These are phyloP conservation scores for Leccinum insolens DNA, from an alignment of 1,284 basidiomycete genomes.

Conservation along the genomic window DNA sequence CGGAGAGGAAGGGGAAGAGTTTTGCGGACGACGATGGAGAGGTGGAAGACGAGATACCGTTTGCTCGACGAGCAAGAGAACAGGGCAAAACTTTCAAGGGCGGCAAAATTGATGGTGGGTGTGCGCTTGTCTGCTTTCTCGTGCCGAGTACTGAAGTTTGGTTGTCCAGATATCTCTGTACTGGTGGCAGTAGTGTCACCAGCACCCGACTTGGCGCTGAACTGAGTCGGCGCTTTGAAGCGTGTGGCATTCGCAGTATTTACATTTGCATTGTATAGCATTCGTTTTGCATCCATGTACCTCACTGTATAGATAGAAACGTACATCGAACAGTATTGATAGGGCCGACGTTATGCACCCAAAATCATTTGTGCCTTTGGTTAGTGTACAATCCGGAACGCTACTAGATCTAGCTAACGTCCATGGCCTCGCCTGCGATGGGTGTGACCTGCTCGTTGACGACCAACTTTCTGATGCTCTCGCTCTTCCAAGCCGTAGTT, in stretches of 20 bases:
- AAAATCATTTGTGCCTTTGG: not conserved
- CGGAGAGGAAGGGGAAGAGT: conserved; percentile 43
- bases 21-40: conserved; percentile 27
- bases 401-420: conserved; percentile 52
- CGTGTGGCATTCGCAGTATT: conserved; percentile 14
- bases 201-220: conserved; percentile 30
- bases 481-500: conserved; percentile 87
- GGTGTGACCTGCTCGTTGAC: conserved; percentile 70
- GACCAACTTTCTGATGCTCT: conserved; percentile 73
- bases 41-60: conserved; percentile 62
- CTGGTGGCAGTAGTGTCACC: conserved; percentile 63
- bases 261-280: conserved; percentile 26
- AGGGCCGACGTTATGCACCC: not conserved
- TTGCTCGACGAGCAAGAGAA: conserved; percentile 67
- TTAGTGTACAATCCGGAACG: not conserved
- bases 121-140: not conserved
- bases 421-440: conserved; percentile 69
- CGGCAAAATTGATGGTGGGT: conserved; percentile 75
- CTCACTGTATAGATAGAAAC: conserved; percentile 32
- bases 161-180: conserved; percentile 63
- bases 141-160: conserved; percentile 6
- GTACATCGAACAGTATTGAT: conserved; percentile 22
- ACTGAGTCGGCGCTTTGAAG: conserved; percentile 7
- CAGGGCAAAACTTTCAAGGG: conserved; percentile 65
- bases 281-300: conserved; percentile 21